phyloP scores from a whole-genome alignment of 2,329 filamentous ascomycete species.

The Graphiopsis chlorocephala region DNA sequence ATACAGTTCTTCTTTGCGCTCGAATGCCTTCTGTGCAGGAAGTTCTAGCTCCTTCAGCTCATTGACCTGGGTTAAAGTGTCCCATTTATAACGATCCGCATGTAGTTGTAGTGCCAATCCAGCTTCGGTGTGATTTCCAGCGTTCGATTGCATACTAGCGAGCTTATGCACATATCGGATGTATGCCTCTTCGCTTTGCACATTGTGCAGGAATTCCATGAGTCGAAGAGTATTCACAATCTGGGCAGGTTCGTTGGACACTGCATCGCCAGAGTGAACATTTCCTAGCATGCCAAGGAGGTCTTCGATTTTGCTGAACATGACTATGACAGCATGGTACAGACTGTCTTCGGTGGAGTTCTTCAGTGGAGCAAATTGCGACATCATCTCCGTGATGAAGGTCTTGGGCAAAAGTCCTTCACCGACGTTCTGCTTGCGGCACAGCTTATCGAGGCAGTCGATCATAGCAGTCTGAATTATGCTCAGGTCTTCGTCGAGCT shows the following conservation, averaged over 20 bases:
- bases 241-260: constrained; percentile 64
- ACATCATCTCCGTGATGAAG: constrained; percentile 81
- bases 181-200: constrained; percentile 96
- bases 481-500: constrained; percentile 84
- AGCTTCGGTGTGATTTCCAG: constrained; percentile 80
- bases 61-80: constrained; percentile 64
- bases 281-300: constrained; percentile 87
- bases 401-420: constrained; percentile 90
- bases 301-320: constrained; percentile 83
- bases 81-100: constrained; percentile 91
- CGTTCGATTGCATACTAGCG: constrained; percentile 70
- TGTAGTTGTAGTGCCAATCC: constrained; percentile 86
- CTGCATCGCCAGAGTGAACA: constrained; percentile 73
- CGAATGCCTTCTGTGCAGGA: constrained; percentile 80
- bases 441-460: constrained; percentile 83
- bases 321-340: constrained; percentile 70
- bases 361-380: constrained; percentile 71
- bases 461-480: constrained; percentile 96
- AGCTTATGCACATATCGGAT: constrained; percentile 94
- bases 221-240: constrained; percentile 85
- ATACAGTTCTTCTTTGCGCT: constrained; percentile 87
- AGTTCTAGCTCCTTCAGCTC: constrained; percentile 72
- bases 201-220: constrained; percentile 95
- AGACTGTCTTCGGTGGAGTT: constrained; percentile 68
- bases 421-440: constrained; percentile 74